Evolutionary conservation across 2,329 filamentous ascomycete species (phyloP), one percentile per base, ranked within the genome.

Genomic region (Beauveria asiatica): DNA sequence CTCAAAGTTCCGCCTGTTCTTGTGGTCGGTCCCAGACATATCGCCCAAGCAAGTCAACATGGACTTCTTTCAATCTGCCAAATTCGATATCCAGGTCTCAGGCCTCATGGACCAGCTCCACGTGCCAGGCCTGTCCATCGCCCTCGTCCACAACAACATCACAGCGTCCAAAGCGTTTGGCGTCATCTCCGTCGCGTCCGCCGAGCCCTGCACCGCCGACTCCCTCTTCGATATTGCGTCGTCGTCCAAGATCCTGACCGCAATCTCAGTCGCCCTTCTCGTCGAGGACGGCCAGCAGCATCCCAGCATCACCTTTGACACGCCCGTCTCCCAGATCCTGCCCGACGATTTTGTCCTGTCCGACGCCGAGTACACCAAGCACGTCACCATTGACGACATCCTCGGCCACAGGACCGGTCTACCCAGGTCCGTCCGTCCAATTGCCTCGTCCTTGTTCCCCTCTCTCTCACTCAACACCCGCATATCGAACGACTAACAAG

Each of bases 181-280:
- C 17, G 37, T 60, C 17, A 21, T 44, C 37, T 54, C 50, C 17
- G 27, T 55, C 11, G 33, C 30, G n/a, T 53, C 58, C 4, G 7
- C 9, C 10, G 21, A 16, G 17, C 41, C 49, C n/a, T 60, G 58
- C 23, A 49, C 50, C 16, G 19, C 13, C 19, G 42, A 49, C 52
- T 48, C 58, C 8, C 50, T 60, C 41, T 60, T 60, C 13, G 58
- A 60, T 33, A 55, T 60, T 42, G 58, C 58, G 3, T 60, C 58
- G 17, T 54, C 50, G n/a, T 55, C 51, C 58, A 60, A 60, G 50
- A 46, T 52, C 19, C 19, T 55, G n/a, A 60, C 58, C 19, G 58
- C 58, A 4, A 19, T 41, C 17, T 37, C 58, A 6, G 51, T 60
- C 44, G 58, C 27, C n/a, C 23, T 60, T 5, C 49, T 60, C 27